Evolutionary conservation across 2,329 filamentous ascomycete genomes (phyloP).

Genomic region (Aspergillus quadrilineatus): DNA sequence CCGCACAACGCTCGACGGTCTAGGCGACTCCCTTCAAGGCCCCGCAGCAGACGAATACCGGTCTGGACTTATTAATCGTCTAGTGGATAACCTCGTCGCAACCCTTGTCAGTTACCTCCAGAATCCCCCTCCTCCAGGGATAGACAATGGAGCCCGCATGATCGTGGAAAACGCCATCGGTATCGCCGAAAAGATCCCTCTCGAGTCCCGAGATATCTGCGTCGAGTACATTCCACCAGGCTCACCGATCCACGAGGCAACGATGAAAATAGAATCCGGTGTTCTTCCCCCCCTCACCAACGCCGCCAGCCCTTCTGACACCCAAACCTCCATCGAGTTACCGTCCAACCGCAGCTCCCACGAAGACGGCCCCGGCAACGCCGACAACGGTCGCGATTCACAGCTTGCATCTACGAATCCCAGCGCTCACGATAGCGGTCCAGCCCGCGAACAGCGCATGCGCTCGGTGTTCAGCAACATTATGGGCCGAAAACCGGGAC

Average conservation of each 20-base stretch:
- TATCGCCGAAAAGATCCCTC: slow-evolving; percentile 79
- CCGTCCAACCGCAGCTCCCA: slow-evolving; percentile 10
- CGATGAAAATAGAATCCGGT: slow-evolving; percentile 80
- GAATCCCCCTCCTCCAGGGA: slow-evolving; percentile 72
- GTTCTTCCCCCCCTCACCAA: slow-evolving; percentile 57
- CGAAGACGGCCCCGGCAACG: not conserved
- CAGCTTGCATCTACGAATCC: not conserved
- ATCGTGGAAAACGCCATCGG: slow-evolving; percentile 88
- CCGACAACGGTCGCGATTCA: not conserved
- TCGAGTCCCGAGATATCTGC: slow-evolving; percentile 87
- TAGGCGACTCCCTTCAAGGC: slow-evolving; percentile 68
- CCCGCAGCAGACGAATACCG: slow-evolving; percentile 66
- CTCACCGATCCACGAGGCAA: slow-evolving; percentile 63
- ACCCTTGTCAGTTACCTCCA: slow-evolving; percentile 71
- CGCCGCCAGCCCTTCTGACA: slow-evolving; percentile 17
- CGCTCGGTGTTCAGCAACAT: slow-evolving; percentile 34
- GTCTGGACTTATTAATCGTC: slow-evolving; percentile 65
- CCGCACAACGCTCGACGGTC: slow-evolving; percentile 87
- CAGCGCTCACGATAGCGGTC: not conserved
- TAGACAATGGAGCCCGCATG: slow-evolving; percentile 87
- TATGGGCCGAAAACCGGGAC: slow-evolving; percentile 7
- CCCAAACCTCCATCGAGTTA: slow-evolving; percentile 21
- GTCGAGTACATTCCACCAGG: slow-evolving; percentile 84
- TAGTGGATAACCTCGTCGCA: slow-evolving; percentile 67
- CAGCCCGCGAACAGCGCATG: slow-evolving; percentile 30